Percentiles rank a stretch among this genome's conserved stretches.
Evolutionary conservation across 2,329 filamentous ascomycete species (phyloP).

Genomic region (Tolypocladium tropicale): DNA sequence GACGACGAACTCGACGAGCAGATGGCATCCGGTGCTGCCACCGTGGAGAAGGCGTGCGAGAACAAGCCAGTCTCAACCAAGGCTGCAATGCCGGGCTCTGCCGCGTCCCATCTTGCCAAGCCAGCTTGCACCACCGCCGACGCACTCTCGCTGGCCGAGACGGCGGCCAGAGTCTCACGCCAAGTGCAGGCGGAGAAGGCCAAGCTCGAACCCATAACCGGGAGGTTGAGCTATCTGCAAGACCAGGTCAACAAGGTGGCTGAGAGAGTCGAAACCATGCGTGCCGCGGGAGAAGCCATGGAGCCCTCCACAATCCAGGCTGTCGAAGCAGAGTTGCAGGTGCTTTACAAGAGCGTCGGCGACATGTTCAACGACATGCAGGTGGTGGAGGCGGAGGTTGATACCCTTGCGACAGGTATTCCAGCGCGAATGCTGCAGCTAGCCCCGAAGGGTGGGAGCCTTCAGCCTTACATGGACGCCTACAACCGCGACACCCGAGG

Average conservation of each 20-base stretch:
- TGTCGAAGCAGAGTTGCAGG: slow-evolving; percentile 24
- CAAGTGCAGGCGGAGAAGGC: slow-evolving; percentile 18
- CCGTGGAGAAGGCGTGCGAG: neutral
- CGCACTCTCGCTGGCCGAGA: neutral
- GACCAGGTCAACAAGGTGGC: slow-evolving; percentile 16
- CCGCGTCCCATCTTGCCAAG: neutral
- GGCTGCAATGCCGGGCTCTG: neutral
- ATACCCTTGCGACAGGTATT: slow-evolving; percentile 16
- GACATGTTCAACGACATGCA: slow-evolving; percentile 6
- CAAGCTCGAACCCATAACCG: slow-evolving; percentile 21
- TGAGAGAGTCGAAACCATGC: slow-evolving; percentile 19
- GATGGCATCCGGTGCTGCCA: neutral
- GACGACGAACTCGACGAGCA: slow-evolving; percentile 14
- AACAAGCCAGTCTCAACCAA: neutral
- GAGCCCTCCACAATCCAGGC: slow-evolving; percentile 19
- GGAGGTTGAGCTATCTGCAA: slow-evolving; percentile 21
- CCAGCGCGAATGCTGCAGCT: slow-evolving; percentile 3
- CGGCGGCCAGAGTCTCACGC: slow-evolving; percentile 2
- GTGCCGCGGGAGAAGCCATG: slow-evolving; percentile 11
- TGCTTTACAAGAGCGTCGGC: slow-evolving; percentile 3
- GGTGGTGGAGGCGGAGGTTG: slow-evolving; percentile 5
- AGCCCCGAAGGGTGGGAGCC: slow-evolving; percentile 5
- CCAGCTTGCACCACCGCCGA: neutral
- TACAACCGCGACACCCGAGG: slow-evolving; percentile 51
- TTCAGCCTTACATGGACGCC: slow-evolving; percentile 27